Base-by-base conservation (phyloP, 495 filamentous ascomycete genomes). In the Penicillium silybi region DNA sequence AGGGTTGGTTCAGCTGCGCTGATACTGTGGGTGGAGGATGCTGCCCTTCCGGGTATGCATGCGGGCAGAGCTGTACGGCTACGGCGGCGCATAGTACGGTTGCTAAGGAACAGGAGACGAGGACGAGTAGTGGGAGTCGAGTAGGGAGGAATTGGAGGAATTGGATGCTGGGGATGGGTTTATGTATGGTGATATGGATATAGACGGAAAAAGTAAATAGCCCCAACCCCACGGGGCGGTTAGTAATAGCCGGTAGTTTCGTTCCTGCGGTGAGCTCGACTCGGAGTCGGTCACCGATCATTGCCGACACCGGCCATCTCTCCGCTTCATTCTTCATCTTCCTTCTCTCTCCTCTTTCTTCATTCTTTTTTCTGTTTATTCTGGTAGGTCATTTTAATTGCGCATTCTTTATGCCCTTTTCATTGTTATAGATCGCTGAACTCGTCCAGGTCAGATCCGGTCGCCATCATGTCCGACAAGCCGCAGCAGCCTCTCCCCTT, bases 1-100 rank as follows among this genome's bases (percentile, higher is more conserved):
- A 47, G 19, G 90, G 90, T 3, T 96, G 90, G 90, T 88, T 82
- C 48, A 78, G 75, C 37, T 96, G 91, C 48, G 81, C 80, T 0
- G 81, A 80, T 5, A 78, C 73, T 11, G 72, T 72, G 0, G 79
- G 84, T 0, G 90, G 91, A 7, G 84, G 82, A 1, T 96, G 90
- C 61, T 96, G 90, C 75, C 90, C 89, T 4, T 71, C 53, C 19
- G 89, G 87, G 17, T 92, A 83, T 64, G 67, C 52, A 5, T 95
- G 90, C 69, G 90, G 89, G 9, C 73, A 75, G 18, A 87, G 85
- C 63, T 95, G 90, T 63, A 81, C 80, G 11, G 79, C 79, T 19
- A 75, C 78, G 0, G 68, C 76, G 38, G 75, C 73, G 11, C 79
- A 77, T 19, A 68, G 65, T 34, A 73, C 70, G 9, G 80, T 86